Evolutionary conservation across 306 rosid genomes (phyloP), one percentile per base, ranked within the genome.

Genomic region (Trichosanthes truncata): DNA sequence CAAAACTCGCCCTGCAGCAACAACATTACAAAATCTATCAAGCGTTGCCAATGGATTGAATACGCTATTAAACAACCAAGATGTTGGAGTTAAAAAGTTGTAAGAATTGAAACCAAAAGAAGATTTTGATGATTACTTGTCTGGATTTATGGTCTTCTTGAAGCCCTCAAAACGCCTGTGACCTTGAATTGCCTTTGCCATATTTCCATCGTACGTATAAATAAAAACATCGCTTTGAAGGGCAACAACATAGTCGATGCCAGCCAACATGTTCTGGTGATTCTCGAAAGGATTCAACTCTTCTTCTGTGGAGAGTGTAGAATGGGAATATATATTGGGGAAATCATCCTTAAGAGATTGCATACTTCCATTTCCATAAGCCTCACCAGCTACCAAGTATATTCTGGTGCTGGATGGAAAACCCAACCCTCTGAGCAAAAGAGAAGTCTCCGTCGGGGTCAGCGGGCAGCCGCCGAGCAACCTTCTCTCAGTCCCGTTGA

Each of bases 151-250:
- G 76, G 99, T 90, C 90, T 91, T 93, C 91, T 89, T 93, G 62
- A 95, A 95, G 88, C 93, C 86, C 85, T 95, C 96, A 52, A 89
- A 95, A 82, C 96, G 97, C 81, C 99, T 87, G 80, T 95, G 99
- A 82, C 99, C 99, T 89, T 91, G 97, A 76, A 95, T 97, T 38
- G 99, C 99, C 90, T 95, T 95, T n/a, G 99, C 99, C 99, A 95
- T 91, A 81, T 95, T 95, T 79, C 99, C 98, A 77, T 95, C 99
- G 4, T 91, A 93, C 25, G 99, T 95, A 87, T 91, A 90, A 29
- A 93, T 82, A 86, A 95, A 95, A 26, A 85, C 97, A 23, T 87
- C 89, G 71, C 99, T 93, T 82, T 91, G 88, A 51, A 95, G 93
- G 87, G 99, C 99, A 78, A 95, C 97, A 40, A 84, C 97, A 72